phyloP scores from a whole-genome alignment of 2,329 filamentous ascomycete species.

The Pezizomycotina sp. region DNA sequence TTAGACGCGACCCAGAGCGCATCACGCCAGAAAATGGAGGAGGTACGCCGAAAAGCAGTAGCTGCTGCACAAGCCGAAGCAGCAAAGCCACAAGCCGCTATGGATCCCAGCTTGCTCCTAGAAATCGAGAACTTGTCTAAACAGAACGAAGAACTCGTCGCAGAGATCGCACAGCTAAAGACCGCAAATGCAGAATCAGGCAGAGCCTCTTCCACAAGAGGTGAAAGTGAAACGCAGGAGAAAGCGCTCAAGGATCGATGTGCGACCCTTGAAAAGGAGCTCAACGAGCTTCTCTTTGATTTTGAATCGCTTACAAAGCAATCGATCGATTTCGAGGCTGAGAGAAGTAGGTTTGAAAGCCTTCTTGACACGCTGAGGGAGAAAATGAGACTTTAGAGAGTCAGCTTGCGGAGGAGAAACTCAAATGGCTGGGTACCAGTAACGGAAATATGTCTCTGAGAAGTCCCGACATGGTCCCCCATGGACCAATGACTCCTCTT shows the following conservation, averaged over 20 bases:
- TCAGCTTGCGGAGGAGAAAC: slow-evolving; percentile 49
- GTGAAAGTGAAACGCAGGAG: slow-evolving; percentile 25
- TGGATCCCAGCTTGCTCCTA: slow-evolving; percentile 22
- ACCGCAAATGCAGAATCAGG: not conserved
- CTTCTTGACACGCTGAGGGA: slow-evolving; percentile 48
- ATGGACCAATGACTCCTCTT: slow-evolving; percentile 21
- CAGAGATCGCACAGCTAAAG: slow-evolving; percentile 5
- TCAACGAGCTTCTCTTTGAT: slow-evolving; percentile 50
- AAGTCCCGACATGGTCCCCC: slow-evolving; percentile 27
- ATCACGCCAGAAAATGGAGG: slow-evolving; percentile 11
- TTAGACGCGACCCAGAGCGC: slow-evolving; percentile 11
- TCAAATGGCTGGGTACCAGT: slow-evolving; percentile 44
- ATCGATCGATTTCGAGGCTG: slow-evolving; percentile 54
- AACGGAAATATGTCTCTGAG: slow-evolving; percentile 35
- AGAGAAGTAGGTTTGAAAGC: slow-evolving; percentile 47
- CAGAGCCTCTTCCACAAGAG: no score
- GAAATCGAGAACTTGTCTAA: slow-evolving; percentile 31
- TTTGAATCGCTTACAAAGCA: slow-evolving; percentile 55
- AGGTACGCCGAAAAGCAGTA: slow-evolving; percentile 19
- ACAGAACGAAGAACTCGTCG: slow-evolving; percentile 23
- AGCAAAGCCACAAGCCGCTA: slow-evolving; percentile 21
- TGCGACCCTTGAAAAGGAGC: slow-evolving; percentile 44
- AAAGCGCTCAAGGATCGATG: slow-evolving; percentile 33
- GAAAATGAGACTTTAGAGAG: slow-evolving; percentile 46
- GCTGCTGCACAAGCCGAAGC: slow-evolving; percentile 30